Evolutionary conservation across 2,329 filamentous ascomycete species (phyloP), one percentile per base, ranked within the genome.

Genomic region (Fusarium cyanostomum): DNA sequence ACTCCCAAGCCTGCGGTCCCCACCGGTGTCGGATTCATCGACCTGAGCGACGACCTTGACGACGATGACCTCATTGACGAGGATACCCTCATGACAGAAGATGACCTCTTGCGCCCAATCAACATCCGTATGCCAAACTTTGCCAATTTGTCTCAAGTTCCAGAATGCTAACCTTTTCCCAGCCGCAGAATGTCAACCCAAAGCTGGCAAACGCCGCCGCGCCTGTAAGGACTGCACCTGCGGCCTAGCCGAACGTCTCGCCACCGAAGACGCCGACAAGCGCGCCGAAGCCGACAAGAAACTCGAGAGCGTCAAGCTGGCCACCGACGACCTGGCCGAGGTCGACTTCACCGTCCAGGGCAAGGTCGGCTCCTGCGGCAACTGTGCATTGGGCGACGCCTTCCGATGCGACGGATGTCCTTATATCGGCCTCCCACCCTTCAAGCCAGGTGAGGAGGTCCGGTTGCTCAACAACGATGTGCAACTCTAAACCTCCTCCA

Each of bases 141-240:
- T 53, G 8, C n/a, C 33, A 37, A 3, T 27, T 8, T 37, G 28
- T 31, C n/a, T 11, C 10, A 10, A 41, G 26, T 28, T 13, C 33
- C 37, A 33, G 43, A 16, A 44, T 41, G 67, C 56, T 67, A 31
- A 67, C 41, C 35, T 31, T 24, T 15, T 33, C 9, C 12, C 62
- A 86, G 94, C 95, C 49, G 86, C 89, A 24, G 92, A 96, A 74
- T 99, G 95, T 77, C 87, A 89, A 57, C 94, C 94, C 43, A 92
- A 95, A 79, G 84, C 89, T 39, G 92, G 92, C 56, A 96, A 96
- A 81, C 89, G 94, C 69, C 90, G 94, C 52, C 89, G 94, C 62
- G 93, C 95, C 56, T 99, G 95, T 84, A 98, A 99, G 80, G 95
- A 99, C 81, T 99, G 95, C 82, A 94, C 92, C 8, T 99, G 95